Percentiles rank a stretch among this genome's conserved stretches.
These are phyloP conservation scores for Hypoxylon sp. DNA, from an alignment of 2,329 filamentous ascomycete genomes.

Conservation along the genomic window DNA sequence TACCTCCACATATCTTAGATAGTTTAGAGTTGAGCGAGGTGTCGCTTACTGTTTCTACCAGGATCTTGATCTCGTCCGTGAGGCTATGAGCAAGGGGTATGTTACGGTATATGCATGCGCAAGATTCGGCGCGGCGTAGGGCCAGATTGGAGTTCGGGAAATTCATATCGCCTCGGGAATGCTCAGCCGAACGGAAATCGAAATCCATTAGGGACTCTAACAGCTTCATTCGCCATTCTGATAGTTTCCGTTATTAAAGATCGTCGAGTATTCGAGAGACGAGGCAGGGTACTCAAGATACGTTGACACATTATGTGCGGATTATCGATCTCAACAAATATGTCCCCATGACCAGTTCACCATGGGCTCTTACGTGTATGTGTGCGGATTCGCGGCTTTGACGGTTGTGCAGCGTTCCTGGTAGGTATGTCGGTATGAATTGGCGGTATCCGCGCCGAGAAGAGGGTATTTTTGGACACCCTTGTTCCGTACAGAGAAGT, in stretches of 20 bases:
- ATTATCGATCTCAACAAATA: constrained; percentile 24
- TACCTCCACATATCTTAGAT: constrained; percentile 8
- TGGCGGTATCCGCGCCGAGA: constrained; percentile 39
- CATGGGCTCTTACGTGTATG: constrained; percentile 31
- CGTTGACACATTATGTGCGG: constrained; percentile 22
- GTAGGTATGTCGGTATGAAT: constrained; percentile 29
- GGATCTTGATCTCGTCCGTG: constrained; percentile 33
- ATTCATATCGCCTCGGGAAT: constrained; percentile 32
- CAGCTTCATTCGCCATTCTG: constrained; percentile 6
- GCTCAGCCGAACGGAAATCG: constrained; percentile 31
- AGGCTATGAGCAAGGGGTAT: constrained; percentile 37
- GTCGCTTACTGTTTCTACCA: constrained; percentile 30
- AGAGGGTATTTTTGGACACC: constrained; percentile 36
- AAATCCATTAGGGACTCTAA: neutral
- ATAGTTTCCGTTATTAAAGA: constrained; percentile 10
- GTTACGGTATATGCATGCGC: constrained; percentile 28
- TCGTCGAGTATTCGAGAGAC: constrained; percentile 8
- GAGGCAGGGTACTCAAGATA: constrained; percentile 11
- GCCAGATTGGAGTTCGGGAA: constrained; percentile 32
- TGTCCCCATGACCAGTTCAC: constrained; percentile 18
- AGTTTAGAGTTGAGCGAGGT: constrained; percentile 10
- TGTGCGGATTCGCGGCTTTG: constrained; percentile 26
- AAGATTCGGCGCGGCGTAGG: constrained; percentile 31
- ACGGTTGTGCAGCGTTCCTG: constrained; percentile 24
- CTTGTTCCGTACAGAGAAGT: constrained; percentile 27